phyloP scores from a whole-genome alignment of 108 stramenopile species.

The Cyclotella choctawhatcheeana region DNA sequence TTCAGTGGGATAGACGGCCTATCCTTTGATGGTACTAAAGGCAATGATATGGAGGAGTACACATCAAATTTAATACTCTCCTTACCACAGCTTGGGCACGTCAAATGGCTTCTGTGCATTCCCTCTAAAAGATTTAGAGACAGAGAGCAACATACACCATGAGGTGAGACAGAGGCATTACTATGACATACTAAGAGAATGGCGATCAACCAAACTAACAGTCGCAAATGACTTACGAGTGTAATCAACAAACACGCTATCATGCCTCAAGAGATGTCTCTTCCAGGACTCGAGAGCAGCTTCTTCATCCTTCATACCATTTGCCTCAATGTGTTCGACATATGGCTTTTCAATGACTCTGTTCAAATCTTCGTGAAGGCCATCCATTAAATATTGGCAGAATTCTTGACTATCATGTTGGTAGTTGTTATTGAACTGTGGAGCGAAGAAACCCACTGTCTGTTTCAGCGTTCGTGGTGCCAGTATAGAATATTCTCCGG shows the following conservation, averaged over 20 bases:
- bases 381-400: conserved; percentile 88
- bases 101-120: conserved; percentile 88
- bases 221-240: no score
- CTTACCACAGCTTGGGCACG: conserved; percentile 84
- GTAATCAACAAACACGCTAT: conserved; percentile 85
- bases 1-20: conserved; percentile 56
- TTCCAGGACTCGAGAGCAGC: conserved; percentile 88
- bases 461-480: conserved; percentile 85
- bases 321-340: conserved; percentile 89
- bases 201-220: no score
- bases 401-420: conserved; percentile 96
- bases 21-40: conserved; percentile 64
- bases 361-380: conserved; percentile 83
- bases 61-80: conserved; percentile 93
- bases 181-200: no score
- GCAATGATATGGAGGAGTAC: conserved; percentile 83
- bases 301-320: conserved; percentile 84
- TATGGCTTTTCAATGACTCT: conserved; percentile 84
- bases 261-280: conserved; percentile 82
- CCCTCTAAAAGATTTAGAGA: no score
- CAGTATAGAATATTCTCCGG: conserved; percentile 72
- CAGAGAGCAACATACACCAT: no score
- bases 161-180: no score
- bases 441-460: conserved; percentile 78
- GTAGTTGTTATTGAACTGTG: conserved; percentile 90